Evolutionary conservation across 225 moss, liverwort and hornwort species (phyloP), one percentile per base, ranked within the genome.

Genomic region (Marchantia polymorpha): DNA sequence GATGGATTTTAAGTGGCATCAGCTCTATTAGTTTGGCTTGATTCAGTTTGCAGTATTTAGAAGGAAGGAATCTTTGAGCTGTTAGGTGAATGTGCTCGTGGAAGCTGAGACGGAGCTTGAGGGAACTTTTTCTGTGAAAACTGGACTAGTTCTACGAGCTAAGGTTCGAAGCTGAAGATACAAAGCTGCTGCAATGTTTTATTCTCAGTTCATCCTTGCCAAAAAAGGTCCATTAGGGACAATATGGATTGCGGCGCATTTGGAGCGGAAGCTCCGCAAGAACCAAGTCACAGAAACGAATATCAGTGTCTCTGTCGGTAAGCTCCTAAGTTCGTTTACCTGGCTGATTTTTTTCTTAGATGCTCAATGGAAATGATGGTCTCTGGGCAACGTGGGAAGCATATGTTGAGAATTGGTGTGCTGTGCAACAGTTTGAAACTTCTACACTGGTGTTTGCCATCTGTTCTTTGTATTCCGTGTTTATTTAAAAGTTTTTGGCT

Each of bases 241-340:
- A 54, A 99, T 95, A 93, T 99, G 99, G 99, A 99, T 99, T 78
- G 99, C 99, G 78, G 99, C 99, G 72, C 99, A 99, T 82, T 84
- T 99, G 93, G 99, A 99, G 89, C 93, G 99, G 68, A 99, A 99
- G 92, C 91, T 99, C 31, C 92, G 99, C 76, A 99, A 99, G 88
- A 99, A 99, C 88, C 99, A 99, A 83, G 95, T 99, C 19, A 93
- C 99, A 3, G 99, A 99, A 86, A 99, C 99, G 23, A 99, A 99
- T 52, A 99, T 99, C 89, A 93, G 93, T 66, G 93, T 95, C 56
- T 99, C 99, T 74, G 99, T 99, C 51, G 99, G 99, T 99, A 88
- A 87, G 91, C 82, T 7, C 10, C 23, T 73, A 7, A 29, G 51
- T 20, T 1, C 29, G 0, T 22, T 61, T 23, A 61, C 23, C 23